phyloP scores from a whole-genome alignment of 2,329 filamentous ascomycete genomes.

The Acrocalymma vagum region DNA sequence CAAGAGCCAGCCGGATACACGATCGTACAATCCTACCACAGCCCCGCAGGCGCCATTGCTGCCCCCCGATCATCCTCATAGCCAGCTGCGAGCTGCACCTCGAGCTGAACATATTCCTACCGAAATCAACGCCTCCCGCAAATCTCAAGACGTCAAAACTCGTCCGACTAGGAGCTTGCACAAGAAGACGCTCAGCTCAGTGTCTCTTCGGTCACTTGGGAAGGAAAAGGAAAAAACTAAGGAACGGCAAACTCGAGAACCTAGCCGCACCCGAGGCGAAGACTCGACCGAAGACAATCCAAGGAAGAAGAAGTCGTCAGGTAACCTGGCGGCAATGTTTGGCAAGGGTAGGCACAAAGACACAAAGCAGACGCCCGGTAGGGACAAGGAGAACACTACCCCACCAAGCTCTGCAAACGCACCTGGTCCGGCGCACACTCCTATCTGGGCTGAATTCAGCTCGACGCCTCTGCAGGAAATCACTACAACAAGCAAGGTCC shows the following conservation, averaged over 20 bases:
- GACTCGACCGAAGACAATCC: constrained; percentile 49
- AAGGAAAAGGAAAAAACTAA: constrained; percentile 50
- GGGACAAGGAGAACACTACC: constrained; percentile 84
- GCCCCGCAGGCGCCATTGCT: constrained; percentile 51
- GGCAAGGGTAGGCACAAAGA: constrained; percentile 75
- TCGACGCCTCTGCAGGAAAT: constrained; percentile 43
- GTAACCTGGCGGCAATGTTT: constrained; percentile 81
- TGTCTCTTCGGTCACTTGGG: constrained; percentile 62
- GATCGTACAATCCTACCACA: constrained; percentile 35
- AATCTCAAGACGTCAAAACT: constrained; percentile 47
- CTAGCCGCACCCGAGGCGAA: constrained; percentile 33
- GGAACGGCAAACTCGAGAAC: constrained; percentile 43
- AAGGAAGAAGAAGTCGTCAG: constrained; percentile 82
- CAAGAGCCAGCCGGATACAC: constrained; percentile 22
- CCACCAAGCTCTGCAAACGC: constrained; percentile 62
- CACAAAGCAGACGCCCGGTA: constrained; percentile 61
- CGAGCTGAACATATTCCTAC: constrained; percentile 47
- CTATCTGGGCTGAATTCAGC: constrained; percentile 83
- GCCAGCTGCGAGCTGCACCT: constrained; percentile 35
- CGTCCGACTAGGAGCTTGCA: constrained; percentile 51
- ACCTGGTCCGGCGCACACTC: constrained; percentile 61
- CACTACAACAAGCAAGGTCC: constrained; percentile 51
- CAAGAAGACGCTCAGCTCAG: constrained; percentile 63
- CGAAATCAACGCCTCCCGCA: constrained; percentile 45
- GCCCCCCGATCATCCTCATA: constrained; percentile 60